phyloP scores from a whole-genome alignment of 2,329 filamentous ascomycete genomes.

The Colletotrichum shisoi region DNA sequence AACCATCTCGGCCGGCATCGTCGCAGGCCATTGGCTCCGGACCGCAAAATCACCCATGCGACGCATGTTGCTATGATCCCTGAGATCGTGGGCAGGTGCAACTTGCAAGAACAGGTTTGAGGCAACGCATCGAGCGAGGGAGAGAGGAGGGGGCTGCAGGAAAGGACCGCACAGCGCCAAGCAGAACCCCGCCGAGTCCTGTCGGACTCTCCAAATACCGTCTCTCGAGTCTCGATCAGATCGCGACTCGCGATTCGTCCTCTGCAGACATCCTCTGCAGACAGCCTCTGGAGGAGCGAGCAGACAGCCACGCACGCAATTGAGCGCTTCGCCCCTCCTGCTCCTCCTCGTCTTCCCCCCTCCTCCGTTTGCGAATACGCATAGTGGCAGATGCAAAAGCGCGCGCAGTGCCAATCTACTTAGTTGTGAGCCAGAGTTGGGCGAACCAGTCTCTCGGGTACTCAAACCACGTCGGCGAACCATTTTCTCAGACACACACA shows the following conservation, averaged over 20 bases:
- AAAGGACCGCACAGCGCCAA: constrained; percentile 38
- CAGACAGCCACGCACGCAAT: constrained; percentile 6
- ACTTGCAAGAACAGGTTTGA: constrained; percentile 12
- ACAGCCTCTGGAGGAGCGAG: neutral
- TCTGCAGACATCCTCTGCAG: too few species aligned
- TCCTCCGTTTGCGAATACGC: neutral
- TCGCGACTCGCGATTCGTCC: neutral
- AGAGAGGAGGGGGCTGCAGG: constrained; percentile 16
- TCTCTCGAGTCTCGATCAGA: too few species aligned
- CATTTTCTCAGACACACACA: constrained; percentile 4
- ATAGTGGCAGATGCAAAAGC: constrained; percentile 6
- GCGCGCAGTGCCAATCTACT: neutral
- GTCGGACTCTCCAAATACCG: neutral
- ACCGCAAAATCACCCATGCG: neutral
- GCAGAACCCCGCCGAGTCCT: constrained; percentile 3
- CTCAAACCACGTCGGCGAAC: constrained; percentile 29
- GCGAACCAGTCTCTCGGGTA: constrained; percentile 32
- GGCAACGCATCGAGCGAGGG: neutral
- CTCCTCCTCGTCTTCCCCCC: too few species aligned
- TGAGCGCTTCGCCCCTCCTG: neutral
- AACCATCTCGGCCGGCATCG: constrained; percentile 23
- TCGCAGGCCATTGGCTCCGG: constrained; percentile 21
- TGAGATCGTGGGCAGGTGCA: constrained; percentile 7
- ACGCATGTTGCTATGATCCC: constrained; percentile 33
- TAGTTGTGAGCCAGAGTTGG: neutral